phyloP scores from a whole-genome alignment of 768 basidiomycete genomes.

The Hericium coralloides region DNA sequence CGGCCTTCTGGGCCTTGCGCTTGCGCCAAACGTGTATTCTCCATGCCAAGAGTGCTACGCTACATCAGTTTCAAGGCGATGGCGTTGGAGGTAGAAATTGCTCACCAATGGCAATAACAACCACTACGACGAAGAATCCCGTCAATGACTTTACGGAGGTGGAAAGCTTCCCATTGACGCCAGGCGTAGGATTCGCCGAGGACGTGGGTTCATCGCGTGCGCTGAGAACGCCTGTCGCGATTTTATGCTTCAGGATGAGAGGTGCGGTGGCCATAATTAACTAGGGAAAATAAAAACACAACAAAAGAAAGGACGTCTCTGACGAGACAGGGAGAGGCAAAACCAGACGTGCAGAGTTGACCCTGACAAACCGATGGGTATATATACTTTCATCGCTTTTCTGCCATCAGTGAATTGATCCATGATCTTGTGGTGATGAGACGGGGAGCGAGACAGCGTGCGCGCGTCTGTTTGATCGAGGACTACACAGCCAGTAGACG shows the following conservation, averaged over 20 bases:
- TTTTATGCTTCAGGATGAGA: constrained; percentile 6
- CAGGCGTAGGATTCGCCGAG: background rate
- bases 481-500: too few relatives aligned
- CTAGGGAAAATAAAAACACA: background rate
- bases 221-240: constrained; percentile 3
- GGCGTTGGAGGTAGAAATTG: background rate
- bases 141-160: constrained; percentile 18
- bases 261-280: background rate
- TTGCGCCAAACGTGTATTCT: constrained; percentile 10
- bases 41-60: constrained; percentile 10
- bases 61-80: background rate
- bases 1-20: background rate
- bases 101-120: constrained; percentile 19
- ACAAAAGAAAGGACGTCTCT: constrained; percentile 7
- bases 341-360: constrained; percentile 1
- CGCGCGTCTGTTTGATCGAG: background rate
- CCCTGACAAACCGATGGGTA: background rate
- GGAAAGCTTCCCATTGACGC: constrained; percentile 9
- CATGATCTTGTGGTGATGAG: background rate
- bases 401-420: background rate
- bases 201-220: background rate
- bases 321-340: constrained; percentile 12
- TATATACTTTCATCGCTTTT: background rate
- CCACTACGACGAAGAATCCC: constrained; percentile 18
- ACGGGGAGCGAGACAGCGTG: background rate